Conservation (phyloP, 2,329 filamentous ascomycete genomes). For the Dactylonectria estremocensis region DNA sequence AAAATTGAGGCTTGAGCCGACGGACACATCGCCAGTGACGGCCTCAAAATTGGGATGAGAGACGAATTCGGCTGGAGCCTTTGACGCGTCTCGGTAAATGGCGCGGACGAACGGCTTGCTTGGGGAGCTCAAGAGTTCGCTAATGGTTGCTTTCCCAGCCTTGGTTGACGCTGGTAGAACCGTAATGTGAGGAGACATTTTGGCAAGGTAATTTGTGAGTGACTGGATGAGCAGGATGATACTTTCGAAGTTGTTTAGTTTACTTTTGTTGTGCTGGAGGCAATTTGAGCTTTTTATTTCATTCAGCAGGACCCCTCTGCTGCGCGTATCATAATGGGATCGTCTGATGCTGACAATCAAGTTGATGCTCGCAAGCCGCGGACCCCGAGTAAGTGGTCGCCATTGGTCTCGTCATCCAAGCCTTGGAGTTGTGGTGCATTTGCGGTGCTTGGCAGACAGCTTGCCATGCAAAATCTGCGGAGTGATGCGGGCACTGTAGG, state of each 20-base stretch:
- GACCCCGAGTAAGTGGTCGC: neutral
- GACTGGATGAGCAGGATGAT: neutral
- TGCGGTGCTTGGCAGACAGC: neutral
- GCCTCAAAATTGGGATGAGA: slow-evolving; percentile 49
- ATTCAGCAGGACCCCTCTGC: no score
- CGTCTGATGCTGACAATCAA: neutral
- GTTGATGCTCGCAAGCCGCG: slow-evolving; percentile 3
- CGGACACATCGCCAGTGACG: slow-evolving; percentile 50
- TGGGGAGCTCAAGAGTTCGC: slow-evolving; percentile 43
- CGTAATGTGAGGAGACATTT: slow-evolving; percentile 51
- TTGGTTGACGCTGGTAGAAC: slow-evolving; percentile 53
- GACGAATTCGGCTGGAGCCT: slow-evolving; percentile 50
- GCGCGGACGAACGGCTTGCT: slow-evolving; percentile 44
- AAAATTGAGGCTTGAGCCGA: slow-evolving; percentile 48
- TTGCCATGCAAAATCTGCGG: neutral
- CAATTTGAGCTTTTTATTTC: neutral
- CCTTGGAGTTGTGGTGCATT: no score
- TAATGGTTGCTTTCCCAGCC: slow-evolving; percentile 51
- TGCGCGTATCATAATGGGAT: no score
- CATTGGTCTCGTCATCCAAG: neutral
- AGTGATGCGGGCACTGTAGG: neutral
- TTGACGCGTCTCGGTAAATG: slow-evolving; percentile 51
- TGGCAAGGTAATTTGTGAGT: slow-evolving; percentile 6
- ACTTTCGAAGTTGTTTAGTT: no score
- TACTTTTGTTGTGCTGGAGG: neutral